These are phyloP conservation scores for Cladophialophora chaetospira DNA, from an alignment of 2,329 filamentous ascomycete species.

Conservation along the genomic window DNA sequence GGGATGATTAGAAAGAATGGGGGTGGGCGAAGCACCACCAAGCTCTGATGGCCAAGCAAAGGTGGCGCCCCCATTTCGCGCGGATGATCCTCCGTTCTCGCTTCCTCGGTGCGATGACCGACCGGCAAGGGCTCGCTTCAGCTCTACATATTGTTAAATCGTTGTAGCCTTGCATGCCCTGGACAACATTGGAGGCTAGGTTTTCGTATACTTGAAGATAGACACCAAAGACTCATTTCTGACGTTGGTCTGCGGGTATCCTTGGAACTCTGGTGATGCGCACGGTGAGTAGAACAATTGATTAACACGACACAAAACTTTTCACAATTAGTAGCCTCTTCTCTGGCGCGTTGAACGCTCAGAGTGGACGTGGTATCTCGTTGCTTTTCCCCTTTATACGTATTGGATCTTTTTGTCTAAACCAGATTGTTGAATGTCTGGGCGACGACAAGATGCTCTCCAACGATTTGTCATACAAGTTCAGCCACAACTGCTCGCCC, in stretches of 20 bases:
- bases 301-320: background rate
- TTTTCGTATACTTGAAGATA: too few species aligned
- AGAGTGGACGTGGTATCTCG: background rate
- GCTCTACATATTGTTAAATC: background rate
- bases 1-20: background rate
- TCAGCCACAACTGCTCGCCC: background rate
- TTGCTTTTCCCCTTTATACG: slow-evolving; percentile 1
- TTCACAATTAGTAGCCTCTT: background rate
- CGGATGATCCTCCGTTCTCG: too few species aligned
- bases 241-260: too few species aligned
- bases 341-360: slow-evolving; percentile 2
- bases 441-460: slow-evolving; percentile 15
- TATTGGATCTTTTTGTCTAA: slow-evolving; percentile 18
- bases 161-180: background rate
- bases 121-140: background rate
- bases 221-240: too few species aligned
- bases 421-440: slow-evolving; percentile 22
- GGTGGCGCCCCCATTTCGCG: background rate
- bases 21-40: background rate
- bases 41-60: background rate
- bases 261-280: too few species aligned
- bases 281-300: too few species aligned
- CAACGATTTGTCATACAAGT: background rate
- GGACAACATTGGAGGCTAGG: background rate
- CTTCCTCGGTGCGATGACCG: slow-evolving; percentile 9